Evolutionary conservation across 305 asterid species (phyloP).

Genomic region (Fraxinus latifolia): DNA sequence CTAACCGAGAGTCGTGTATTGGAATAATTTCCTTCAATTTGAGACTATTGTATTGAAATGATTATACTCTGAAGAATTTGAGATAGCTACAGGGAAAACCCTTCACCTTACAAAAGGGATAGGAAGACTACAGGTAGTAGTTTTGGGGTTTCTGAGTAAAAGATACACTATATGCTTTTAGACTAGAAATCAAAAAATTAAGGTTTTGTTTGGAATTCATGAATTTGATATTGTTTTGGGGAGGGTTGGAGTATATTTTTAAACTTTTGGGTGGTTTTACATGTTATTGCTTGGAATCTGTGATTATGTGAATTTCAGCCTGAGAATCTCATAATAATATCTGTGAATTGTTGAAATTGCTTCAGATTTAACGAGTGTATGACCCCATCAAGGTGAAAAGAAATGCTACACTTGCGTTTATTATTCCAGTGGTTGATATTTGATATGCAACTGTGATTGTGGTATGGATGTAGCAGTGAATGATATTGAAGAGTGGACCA

Average conservation of each 20-base stretch:
- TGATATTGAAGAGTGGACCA: conserved; percentile 39
- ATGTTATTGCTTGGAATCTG: conserved; percentile 8
- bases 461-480: conserved; percentile 44
- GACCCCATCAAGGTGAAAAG: conserved; percentile 26
- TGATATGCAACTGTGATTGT: conserved; percentile 29
- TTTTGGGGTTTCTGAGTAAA: neutral
- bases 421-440: conserved; percentile 17
- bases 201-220: neutral
- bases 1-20: neutral
- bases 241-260: conserved; percentile 10
- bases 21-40: conserved; percentile 17
- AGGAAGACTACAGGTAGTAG: neutral
- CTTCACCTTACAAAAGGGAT: neutral
- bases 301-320: neutral
- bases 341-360: conserved; percentile 23
- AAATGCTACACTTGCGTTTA: conserved; percentile 23
- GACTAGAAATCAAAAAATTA: conserved; percentile 11
- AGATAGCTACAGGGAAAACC: neutral
- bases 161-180: neutral
- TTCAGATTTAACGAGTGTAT: conserved; percentile 36
- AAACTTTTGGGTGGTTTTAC: neutral
- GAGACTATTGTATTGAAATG: conserved; percentile 1
- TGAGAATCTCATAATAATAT: neutral
- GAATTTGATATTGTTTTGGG: neutral
- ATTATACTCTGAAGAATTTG: conserved; percentile 7